These are phyloP conservation scores for Amauroascus niger DNA, from an alignment of 2,329 filamentous ascomycete genomes.

Conservation along the genomic window DNA sequence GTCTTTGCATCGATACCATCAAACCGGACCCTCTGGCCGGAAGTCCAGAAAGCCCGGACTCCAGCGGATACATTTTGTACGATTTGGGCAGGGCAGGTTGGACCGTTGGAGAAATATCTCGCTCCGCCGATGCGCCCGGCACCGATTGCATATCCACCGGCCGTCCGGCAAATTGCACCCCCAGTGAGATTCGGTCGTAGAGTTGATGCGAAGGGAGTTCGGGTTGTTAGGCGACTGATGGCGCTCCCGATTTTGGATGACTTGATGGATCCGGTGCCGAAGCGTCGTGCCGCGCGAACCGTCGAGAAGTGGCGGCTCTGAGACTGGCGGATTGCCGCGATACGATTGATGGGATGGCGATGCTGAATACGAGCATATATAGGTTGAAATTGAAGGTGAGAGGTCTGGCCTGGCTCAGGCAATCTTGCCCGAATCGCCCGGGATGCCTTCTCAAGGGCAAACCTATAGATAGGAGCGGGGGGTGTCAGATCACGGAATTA, in stretches of 20 bases:
- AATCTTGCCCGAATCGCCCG: slow-evolving; percentile 36
- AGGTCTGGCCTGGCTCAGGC: slow-evolving; percentile 31
- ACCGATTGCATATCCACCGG: slow-evolving; percentile 76
- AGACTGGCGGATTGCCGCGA: slow-evolving; percentile 53
- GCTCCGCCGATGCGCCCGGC: slow-evolving; percentile 60
- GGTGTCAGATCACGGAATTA: slow-evolving; percentile 20
- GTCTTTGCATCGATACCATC: slow-evolving; percentile 60
- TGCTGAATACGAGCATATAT: slow-evolving; percentile 48
- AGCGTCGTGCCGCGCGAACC: slow-evolving; percentile 36
- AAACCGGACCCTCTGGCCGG: slow-evolving; percentile 77
- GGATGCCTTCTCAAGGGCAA: slow-evolving; percentile 41
- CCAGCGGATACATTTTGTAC: slow-evolving; percentile 92
- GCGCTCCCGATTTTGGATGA: slow-evolving; percentile 48
- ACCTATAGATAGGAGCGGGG: slow-evolving; percentile 33
- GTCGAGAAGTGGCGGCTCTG: slow-evolving; percentile 57
- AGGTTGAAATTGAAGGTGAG: slow-evolving; percentile 47
- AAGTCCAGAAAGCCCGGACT: slow-evolving; percentile 84
- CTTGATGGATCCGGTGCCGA: slow-evolving; percentile 45
- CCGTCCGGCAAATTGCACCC: slow-evolving; percentile 70
- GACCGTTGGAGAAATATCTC: slow-evolving; percentile 82
- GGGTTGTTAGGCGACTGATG: slow-evolving; percentile 56
- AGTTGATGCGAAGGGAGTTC: slow-evolving; percentile 77
- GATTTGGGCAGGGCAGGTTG: slow-evolving; percentile 77
- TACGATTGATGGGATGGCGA: slow-evolving; percentile 51
- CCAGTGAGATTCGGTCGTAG: slow-evolving; percentile 88